These are phyloP conservation scores for Chaetomiaceae sp. DNA, from an alignment of 2,329 filamentous ascomycete species.

Conservation along the genomic window DNA sequence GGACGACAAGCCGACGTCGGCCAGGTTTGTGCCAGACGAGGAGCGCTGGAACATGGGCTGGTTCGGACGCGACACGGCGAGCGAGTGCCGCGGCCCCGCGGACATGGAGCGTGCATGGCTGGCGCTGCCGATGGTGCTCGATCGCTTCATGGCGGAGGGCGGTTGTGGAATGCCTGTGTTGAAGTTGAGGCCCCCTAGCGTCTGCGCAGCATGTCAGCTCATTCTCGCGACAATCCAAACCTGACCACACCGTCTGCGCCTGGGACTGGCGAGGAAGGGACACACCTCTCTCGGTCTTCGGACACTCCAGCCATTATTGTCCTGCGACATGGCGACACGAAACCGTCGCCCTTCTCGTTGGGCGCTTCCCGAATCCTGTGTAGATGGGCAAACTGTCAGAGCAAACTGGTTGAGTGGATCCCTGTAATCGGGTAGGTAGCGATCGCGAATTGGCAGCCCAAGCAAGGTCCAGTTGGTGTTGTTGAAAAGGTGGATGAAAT, in stretches of 20 bases:
- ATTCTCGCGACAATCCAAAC: not conserved
- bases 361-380: not conserved
- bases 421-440: not conserved
- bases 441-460: not conserved
- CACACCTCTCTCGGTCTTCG: conserved; percentile 75
- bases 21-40: conserved; percentile 76
- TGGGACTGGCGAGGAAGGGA: not conserved
- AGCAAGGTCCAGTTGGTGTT: conserved; percentile 2
- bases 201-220: conserved; percentile 47
- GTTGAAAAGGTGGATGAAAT: conserved; percentile 4
- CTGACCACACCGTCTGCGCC: not conserved
- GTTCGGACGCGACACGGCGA: conserved; percentile 75
- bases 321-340: conserved; percentile 69
- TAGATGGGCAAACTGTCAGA: not conserved
- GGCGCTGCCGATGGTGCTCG: conserved; percentile 68
- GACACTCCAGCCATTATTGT: conserved; percentile 85
- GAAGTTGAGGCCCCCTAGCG: conserved; percentile 76
- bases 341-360: not conserved
- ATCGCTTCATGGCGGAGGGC: conserved; percentile 88
- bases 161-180: conserved; percentile 87
- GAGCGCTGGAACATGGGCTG: conserved; percentile 84
- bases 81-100: conserved; percentile 76
- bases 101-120: conserved; percentile 80
- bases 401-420: too few relatives aligned
- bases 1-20: conserved; percentile 75